Evolutionary conservation across 2,329 filamentous ascomycete genomes (phyloP).

Genomic region (Penicillium sp.): DNA sequence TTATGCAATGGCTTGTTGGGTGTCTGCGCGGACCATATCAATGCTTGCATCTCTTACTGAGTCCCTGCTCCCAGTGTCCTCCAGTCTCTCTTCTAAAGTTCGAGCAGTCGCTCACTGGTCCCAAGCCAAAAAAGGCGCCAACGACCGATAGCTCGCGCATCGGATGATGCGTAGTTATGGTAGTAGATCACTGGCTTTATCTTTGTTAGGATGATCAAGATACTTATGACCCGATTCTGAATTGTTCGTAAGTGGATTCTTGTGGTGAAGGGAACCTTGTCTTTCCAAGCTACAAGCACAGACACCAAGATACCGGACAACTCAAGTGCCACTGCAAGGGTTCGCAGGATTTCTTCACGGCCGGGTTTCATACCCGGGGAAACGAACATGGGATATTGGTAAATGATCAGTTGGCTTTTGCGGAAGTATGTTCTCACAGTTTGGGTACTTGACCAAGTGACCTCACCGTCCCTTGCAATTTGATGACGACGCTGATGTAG

Average conservation of each 20-base stretch:
- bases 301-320: not conserved
- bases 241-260: too few relatives aligned
- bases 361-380: not conserved
- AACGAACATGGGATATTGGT: not conserved
- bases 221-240: too few relatives aligned
- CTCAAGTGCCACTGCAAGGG: not conserved
- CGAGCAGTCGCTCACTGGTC: too few relatives aligned
- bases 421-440: not conserved
- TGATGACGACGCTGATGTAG: slow-evolving; percentile 19
- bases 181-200: too few relatives aligned
- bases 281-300: too few relatives aligned
- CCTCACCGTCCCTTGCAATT: slow-evolving; percentile 3
- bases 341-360: not conserved
- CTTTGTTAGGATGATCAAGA: too few relatives aligned
- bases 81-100: too few relatives aligned
- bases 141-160: not conserved
- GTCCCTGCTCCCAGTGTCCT: not conserved
- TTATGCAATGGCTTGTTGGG: not conserved
- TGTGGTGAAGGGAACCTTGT: too few relatives aligned
- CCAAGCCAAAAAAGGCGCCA: not conserved
- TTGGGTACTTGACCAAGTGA: not conserved
- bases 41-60: not conserved
- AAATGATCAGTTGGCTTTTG: not conserved
- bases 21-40: not conserved
- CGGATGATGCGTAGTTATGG: too few relatives aligned